These are phyloP conservation scores for Noccaea bulbosa DNA, from an alignment of 345 rosid genomes.

Conservation along the genomic window DNA sequence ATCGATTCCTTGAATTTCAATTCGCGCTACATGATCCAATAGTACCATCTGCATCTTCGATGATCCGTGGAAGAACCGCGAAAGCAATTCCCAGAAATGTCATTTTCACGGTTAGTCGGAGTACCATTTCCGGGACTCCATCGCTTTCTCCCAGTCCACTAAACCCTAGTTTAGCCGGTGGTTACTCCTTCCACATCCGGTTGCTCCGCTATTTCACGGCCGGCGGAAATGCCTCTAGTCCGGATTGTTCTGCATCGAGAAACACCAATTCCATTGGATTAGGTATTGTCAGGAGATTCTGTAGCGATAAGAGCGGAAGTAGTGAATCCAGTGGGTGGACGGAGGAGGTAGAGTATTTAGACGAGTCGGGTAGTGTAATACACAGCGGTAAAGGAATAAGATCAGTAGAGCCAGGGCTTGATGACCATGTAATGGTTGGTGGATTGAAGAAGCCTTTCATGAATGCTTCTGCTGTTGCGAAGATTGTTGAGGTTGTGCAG, in stretches of 20 bases:
- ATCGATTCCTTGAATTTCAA: slow-evolving; percentile 11
- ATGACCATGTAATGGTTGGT: slow-evolving; percentile 88
- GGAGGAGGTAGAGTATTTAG: slow-evolving; percentile 87
- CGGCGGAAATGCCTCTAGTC: slow-evolving; percentile 32
- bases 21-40: slow-evolving; percentile 30
- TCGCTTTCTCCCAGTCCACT: slow-evolving; percentile 28
- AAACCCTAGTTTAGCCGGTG: slow-evolving; percentile 33
- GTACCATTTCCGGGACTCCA: slow-evolving; percentile 36
- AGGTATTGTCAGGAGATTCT: slow-evolving; percentile 50
- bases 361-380: slow-evolving; percentile 84
- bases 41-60: slow-evolving; percentile 25
- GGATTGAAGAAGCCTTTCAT: slow-evolving; percentile 74
- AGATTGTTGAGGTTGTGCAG: slow-evolving; percentile 87
- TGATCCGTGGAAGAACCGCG: slow-evolving; percentile 42
- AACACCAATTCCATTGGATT: slow-evolving; percentile 26
- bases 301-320: slow-evolving; percentile 45
- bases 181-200: slow-evolving; percentile 23
- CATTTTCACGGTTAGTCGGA: slow-evolving; percentile 44
- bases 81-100: slow-evolving; percentile 49
- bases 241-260: slow-evolving; percentile 31
- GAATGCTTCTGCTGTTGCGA: slow-evolving; percentile 81
- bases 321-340: slow-evolving; percentile 67
- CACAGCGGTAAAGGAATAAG: slow-evolving; percentile 84
- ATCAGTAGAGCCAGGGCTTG: slow-evolving; percentile 83
- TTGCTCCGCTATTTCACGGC: slow-evolving; percentile 35